Evolutionary conservation across 106 monocot genomes (phyloP), one percentile per base, ranked within the genome.

Genomic region (Vanilla planifolia): DNA sequence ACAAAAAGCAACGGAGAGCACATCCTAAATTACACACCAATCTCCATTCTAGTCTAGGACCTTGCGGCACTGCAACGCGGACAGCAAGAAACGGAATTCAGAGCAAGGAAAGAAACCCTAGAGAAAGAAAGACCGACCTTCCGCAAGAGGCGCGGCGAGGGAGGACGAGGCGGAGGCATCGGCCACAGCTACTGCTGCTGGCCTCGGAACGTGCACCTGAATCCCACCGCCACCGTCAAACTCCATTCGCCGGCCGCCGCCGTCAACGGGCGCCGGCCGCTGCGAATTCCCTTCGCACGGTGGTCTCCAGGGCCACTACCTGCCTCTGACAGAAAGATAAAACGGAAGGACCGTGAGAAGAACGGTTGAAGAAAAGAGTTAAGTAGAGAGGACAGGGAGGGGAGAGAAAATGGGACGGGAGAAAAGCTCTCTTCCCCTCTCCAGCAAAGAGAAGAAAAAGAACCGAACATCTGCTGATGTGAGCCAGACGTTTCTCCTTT

Each of bases 121-220:
- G 42, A 23, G 45, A n/a, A 0, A 13, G 17, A 42, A 61, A 13
- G 13, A 9, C 25, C 30, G 42, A 70, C 70, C 70, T 70, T 62
- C 61, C 16, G 61, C 53, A 10, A 61, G 28, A 40, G 50, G n/a
- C 33, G 37, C 30, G 51, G 52, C 51, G 7, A 60, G 37, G 51
- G 62, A 33, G 39, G 62, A 39, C 62, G 70, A 42, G 51, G 62
- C 41, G 30, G 61, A 43, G 15, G 48, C 69, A 20, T 67, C 67
- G 27, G 53, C 32, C 26, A 21, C 21, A 21, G 21, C 29, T 50
- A 50, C 15, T 21, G 27, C 11, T 53, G 28, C 66, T 33, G 55
- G 36, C 53, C 65, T 41, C 43, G 42, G 28, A 32, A 19, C 15
- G 8, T 43, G 47, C 25, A 48, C 11, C 33, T 69, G 47, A 5